Base-by-base conservation (phyloP, 805 yeast genomes). In the Soucietia sequanensis region DNA sequence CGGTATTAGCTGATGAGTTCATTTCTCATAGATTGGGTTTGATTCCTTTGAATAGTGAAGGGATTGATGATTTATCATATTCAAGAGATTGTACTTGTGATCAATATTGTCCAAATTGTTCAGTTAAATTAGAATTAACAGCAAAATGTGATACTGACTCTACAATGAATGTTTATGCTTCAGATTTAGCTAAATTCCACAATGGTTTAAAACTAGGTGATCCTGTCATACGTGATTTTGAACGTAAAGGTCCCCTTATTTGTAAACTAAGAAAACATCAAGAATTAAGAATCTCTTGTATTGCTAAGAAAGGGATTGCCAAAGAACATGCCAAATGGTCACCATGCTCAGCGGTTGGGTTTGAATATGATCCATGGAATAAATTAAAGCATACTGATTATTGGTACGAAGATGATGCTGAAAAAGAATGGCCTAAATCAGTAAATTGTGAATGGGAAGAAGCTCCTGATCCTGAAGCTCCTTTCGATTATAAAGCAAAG, bases 301-400 rank as follows among this genome's bases (percentile, higher is more conserved):
- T 93, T 43, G 99, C 99, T 36, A 93, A 93, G 63, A 93, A 93
- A 68, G 99, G 98, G 28, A 89, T 89, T 39, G 86, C 96, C 32
- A 90, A 90, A 59, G 99, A 93, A 59, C 99, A 93, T 57, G 96
- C 99, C 32, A 93, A 93, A 56, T 93, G 99, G 99, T 82, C 93
- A 5, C 97, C 99, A 9, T 84, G 95, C 47, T 76, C 97, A 0
- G 98, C 98, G 15, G 77, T 91, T 36, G 97, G 95, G 13, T 91
- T 91, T 52, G 99, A 91, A 61, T 91, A 91, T 56, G 99, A 91
- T 54, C 99, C 99, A n/a, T 91, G 96, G 95, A 93, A 93, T 65
- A 93, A 91, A 64, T 73, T 93, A 52, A 83, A 85, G 56, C 99
- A 93, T 59, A 93, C 99, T 0, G 96, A 89, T 50, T 86, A 77